These are phyloP conservation scores for Ustilago vetiveriae DNA, from an alignment of 1,284 basidiomycete genomes.

Conservation along the genomic window DNA sequence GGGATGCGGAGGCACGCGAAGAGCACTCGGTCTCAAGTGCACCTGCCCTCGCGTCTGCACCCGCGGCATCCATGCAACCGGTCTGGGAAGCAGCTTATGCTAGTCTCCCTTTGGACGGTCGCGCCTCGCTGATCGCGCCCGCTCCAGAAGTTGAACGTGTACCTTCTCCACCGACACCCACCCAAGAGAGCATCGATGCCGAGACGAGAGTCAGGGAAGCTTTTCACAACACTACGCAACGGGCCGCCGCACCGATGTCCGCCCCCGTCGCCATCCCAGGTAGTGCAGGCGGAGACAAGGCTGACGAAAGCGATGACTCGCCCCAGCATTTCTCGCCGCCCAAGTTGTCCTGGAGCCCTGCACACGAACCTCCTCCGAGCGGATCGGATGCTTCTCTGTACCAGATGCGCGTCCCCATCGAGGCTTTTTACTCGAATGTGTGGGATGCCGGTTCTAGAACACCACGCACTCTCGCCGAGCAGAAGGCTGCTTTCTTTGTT, in stretches of 20 bases:
- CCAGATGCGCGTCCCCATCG: slow-evolving; percentile 69
- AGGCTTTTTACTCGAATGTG: slow-evolving; percentile 69
- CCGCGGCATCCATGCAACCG: slow-evolving; percentile 30
- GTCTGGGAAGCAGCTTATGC: slow-evolving; percentile 75
- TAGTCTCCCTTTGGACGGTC: slow-evolving; percentile 82
- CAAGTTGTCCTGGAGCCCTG: slow-evolving; percentile 69
- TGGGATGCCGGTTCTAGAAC: slow-evolving; percentile 69
- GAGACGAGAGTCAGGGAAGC: slow-evolving; percentile 9
- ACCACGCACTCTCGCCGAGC: slow-evolving; percentile 39
- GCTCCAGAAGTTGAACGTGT: slow-evolving; percentile 62
- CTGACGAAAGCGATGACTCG: slow-evolving; percentile 23
- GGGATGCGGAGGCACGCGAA: slow-evolving; percentile 71
- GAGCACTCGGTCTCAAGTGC: not conserved
- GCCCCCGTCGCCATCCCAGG: slow-evolving; percentile 13
- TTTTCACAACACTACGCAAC: no score
- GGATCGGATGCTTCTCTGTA: slow-evolving; percentile 61
- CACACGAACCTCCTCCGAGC: slow-evolving; percentile 68
- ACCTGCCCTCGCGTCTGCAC: no score
- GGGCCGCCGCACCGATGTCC: slow-evolving; percentile 1
- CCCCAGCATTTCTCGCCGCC: slow-evolving; percentile 54
- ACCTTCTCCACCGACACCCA: slow-evolving; percentile 51
- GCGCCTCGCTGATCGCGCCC: slow-evolving; percentile 82
- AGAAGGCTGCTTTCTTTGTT: slow-evolving; percentile 71
- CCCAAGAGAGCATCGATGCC: slow-evolving; percentile 32
- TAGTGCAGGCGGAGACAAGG: not conserved